Conservation (phyloP, 1,139 yeast species). For the Pichia inconspicua region DNA sequence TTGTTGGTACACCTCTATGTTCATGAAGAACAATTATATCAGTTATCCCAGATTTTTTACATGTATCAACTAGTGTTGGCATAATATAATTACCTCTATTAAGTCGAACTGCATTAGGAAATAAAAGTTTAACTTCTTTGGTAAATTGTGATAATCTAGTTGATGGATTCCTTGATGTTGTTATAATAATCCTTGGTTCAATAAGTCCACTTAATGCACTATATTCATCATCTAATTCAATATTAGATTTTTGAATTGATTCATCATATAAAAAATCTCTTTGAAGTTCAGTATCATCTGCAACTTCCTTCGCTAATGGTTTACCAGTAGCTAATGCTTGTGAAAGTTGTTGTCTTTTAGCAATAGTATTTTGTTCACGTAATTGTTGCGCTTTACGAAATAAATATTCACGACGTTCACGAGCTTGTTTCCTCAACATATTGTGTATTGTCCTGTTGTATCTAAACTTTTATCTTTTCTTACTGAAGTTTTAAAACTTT, state of each 20-base stretch:
- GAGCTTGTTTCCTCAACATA: constrained; percentile 83
- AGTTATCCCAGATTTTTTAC: constrained; percentile 62
- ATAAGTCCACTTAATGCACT: constrained; percentile 76
- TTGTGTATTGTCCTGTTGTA: neutral
- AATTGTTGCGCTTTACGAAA: constrained; percentile 83
- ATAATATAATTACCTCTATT: constrained; percentile 91
- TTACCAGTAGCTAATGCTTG: constrained; percentile 89
- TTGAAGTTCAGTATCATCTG: constrained; percentile 78
- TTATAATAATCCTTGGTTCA: constrained; percentile 89
- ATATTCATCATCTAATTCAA: constrained; percentile 77
- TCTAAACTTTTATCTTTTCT: neutral
- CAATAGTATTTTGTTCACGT: constrained; percentile 80
- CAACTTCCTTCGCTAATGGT: constrained; percentile 79
- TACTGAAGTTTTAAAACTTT: neutral
- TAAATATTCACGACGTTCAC: constrained; percentile 90
- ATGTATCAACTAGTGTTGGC: constrained; percentile 78
- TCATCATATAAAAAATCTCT: constrained; percentile 82
- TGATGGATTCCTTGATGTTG: constrained; percentile 90
- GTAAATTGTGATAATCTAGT: constrained; percentile 82
- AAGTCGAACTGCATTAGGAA: constrained; percentile 82
- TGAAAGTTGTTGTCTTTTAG: constrained; percentile 78
- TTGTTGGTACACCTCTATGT: constrained; percentile 97
- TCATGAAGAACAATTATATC: constrained; percentile 86
- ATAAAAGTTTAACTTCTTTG: constrained; percentile 80
- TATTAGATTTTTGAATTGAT: constrained; percentile 44